Base-by-base conservation (phyloP, 495 filamentous ascomycete species). In the Penicillium cinerascens region DNA sequence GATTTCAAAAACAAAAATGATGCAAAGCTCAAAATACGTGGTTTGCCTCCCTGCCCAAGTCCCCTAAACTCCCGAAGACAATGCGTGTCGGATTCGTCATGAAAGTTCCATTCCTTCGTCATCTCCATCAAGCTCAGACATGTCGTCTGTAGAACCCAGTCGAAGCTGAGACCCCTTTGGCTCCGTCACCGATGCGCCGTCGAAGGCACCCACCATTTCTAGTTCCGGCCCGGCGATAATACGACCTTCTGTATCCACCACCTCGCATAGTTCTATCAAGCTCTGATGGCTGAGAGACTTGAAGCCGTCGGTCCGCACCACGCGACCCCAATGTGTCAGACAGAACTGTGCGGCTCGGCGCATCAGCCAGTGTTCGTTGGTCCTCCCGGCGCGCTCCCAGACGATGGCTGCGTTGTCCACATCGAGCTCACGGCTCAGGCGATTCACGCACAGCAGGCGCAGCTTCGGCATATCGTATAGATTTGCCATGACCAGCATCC, bases 401-500 rank as follows among this genome's bases (percentile, higher is more conserved):
- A 96, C 87, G 63, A 95, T 86, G 45, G 92, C 96, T 4, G 93
- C 92, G 57, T 95, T 89, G 48, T 96, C 89, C 40, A 97, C 85
- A 54, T 97, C 93, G 1, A 98, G 78, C 58, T 98, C 95, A 39
- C 85, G 85, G 44, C 86, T 87, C 23, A 98, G 79, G 10, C 95
- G 79, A 64, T 92, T 88, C 37, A 97, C 84, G 64, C 92, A 95
- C 11, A 97, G 80, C 10, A 95, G 80, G 11, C 92, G 89, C 3
- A 98, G 83, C 51, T 90, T 87, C 0, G 90, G 91, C 75, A 98
- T 92, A 65, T 96, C 91, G 66, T 98, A 98, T 18, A 97, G 87
- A 63, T 97, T 96, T 20, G 91, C 87, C 90, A 98, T 92, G 45
- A 97, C 93, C 2, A 98, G 80, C 72, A 98, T 79, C n/a, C 93